Evolutionary conservation across 768 basidiomycete species (phyloP).

Genomic region (Leccinum subgranulosum): DNA sequence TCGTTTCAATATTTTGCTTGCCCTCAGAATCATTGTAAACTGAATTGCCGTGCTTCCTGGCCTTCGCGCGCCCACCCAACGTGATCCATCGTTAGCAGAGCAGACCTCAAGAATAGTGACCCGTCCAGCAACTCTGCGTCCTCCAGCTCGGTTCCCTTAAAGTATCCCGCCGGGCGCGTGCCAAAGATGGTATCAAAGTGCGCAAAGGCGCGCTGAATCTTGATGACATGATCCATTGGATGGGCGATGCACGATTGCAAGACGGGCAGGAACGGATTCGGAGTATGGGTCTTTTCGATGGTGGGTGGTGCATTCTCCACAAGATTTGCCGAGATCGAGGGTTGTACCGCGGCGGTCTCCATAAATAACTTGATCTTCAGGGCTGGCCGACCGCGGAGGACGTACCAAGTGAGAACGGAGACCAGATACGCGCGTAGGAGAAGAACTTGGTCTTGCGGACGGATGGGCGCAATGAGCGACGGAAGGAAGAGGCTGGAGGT

Average conservation of each 20-base stretch:
- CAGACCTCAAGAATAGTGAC: constrained; percentile 32
- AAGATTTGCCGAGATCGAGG: constrained; percentile 2
- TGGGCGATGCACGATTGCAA: constrained; percentile 37
- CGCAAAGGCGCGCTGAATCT: constrained; percentile 33
- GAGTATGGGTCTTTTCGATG: constrained; percentile 15
- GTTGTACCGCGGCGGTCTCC: constrained; percentile 21
- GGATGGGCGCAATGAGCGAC: constrained; percentile 17
- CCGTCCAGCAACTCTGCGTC: constrained; percentile 35
- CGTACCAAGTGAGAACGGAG: constrained; percentile 27
- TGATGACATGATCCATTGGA: constrained; percentile 33
- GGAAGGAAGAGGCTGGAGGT: constrained; percentile 32
- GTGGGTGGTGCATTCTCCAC: background rate
- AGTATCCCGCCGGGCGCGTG: constrained; percentile 23
- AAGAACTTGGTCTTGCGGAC: constrained; percentile 16
- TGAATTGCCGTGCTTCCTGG: constrained; percentile 22
- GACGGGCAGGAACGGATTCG: constrained; percentile 41
- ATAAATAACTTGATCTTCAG: constrained; percentile 33
- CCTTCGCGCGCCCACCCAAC: constrained; percentile 43
- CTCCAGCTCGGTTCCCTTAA: constrained; percentile 27
- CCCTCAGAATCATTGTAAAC: constrained; percentile 26
- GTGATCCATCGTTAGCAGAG: constrained; percentile 30
- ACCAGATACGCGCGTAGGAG: constrained; percentile 31
- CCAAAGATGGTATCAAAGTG: constrained; percentile 35
- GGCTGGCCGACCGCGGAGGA: constrained; percentile 27
- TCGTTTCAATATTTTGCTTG: background rate